Evolutionary conservation across 2,329 filamentous ascomycete species (phyloP).

Genomic region (Fusarium metavorans): DNA sequence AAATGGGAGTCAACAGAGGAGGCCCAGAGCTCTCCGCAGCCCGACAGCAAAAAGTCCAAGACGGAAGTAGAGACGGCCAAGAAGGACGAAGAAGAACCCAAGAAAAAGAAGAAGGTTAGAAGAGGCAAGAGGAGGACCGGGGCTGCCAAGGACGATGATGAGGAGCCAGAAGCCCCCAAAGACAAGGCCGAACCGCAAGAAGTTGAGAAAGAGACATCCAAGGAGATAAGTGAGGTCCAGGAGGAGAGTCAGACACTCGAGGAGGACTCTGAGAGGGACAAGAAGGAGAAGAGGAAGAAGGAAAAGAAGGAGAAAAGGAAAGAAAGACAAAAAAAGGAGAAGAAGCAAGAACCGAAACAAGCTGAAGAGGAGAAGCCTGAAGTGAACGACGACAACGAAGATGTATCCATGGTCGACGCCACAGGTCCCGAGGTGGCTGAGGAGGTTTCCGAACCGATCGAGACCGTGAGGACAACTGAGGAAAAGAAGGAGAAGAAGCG

Average conservation of each 20-base stretch:
- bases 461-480: slow-evolving; percentile 1
- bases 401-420: slow-evolving; percentile 41
- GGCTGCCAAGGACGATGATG: slow-evolving; percentile 27
- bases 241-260: slow-evolving; percentile 44
- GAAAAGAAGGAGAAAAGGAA: slow-evolving; percentile 23
- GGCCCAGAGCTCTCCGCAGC: slow-evolving; percentile 42
- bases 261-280: slow-evolving; percentile 44
- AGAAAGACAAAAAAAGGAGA: slow-evolving; percentile 20
- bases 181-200: slow-evolving; percentile 45
- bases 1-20: slow-evolving; percentile 52
- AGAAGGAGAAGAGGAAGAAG: slow-evolving; percentile 32
- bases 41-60: slow-evolving; percentile 52
- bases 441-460: slow-evolving; percentile 1
- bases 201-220: slow-evolving; percentile 43
- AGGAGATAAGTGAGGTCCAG: slow-evolving; percentile 48
- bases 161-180: slow-evolving; percentile 20
- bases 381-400: slow-evolving; percentile 28
- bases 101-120: slow-evolving; percentile 44
- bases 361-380: neutral
- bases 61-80: slow-evolving; percentile 30
- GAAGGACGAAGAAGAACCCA: slow-evolving; percentile 29
- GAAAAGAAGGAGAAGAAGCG: slow-evolving; percentile 40
- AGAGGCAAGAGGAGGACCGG: slow-evolving; percentile 39
- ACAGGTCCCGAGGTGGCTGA: slow-evolving; percentile 6
- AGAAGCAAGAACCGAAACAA: slow-evolving; percentile 25